Percentiles rank a stretch among this genome's conserved stretches.
Conservation (phyloP, 306 rosid genomes). For the Alnus rubra region DNA sequence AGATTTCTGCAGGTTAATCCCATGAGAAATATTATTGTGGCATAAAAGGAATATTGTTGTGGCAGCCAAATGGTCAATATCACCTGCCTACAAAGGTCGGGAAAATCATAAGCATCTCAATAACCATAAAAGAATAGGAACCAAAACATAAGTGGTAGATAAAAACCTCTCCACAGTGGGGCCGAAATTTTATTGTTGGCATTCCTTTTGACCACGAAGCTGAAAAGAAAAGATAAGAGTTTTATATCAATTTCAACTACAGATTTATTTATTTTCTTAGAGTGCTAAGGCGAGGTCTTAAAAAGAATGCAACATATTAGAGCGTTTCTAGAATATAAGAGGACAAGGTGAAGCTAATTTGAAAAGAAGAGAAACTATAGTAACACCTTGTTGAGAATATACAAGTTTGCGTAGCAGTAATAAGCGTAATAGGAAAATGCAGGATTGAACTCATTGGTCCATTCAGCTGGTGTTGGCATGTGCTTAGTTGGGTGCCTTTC, state of each 20-base stretch:
- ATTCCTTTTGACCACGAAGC: conserved; percentile 73
- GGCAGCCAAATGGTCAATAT: conserved; percentile 84
- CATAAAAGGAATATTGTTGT: conserved; percentile 55
- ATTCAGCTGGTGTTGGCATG: conserved; percentile 83
- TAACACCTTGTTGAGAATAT: conserved; percentile 77
- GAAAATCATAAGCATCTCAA: conserved; percentile 24
- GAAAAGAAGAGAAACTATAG: conserved; percentile 13
- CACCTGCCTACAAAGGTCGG: conserved; percentile 67
- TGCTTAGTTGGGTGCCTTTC: conserved; percentile 95
- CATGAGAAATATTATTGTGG: conserved; percentile 77
- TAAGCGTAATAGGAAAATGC: conserved; percentile 79
- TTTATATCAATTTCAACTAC: conserved; percentile 1
- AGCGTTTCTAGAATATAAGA: conserved; percentile 7
- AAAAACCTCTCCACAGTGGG: conserved; percentile 90
- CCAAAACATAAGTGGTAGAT: conserved; percentile 13
- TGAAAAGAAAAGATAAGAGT: conserved; percentile 36
- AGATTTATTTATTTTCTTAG: not conserved
- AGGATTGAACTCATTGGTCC: conserved; percentile 86
- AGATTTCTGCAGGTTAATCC: conserved; percentile 73
- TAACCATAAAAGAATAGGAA: conserved; percentile 15
- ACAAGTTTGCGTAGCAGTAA: conserved; percentile 77
- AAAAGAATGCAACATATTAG: not conserved
- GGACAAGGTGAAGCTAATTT: conserved; percentile 1
- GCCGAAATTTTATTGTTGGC: conserved; percentile 68
- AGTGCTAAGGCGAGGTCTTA: not conserved